Conservation (phyloP, 176 grass and related monocot genomes). For the Carex kokanica region DNA sequence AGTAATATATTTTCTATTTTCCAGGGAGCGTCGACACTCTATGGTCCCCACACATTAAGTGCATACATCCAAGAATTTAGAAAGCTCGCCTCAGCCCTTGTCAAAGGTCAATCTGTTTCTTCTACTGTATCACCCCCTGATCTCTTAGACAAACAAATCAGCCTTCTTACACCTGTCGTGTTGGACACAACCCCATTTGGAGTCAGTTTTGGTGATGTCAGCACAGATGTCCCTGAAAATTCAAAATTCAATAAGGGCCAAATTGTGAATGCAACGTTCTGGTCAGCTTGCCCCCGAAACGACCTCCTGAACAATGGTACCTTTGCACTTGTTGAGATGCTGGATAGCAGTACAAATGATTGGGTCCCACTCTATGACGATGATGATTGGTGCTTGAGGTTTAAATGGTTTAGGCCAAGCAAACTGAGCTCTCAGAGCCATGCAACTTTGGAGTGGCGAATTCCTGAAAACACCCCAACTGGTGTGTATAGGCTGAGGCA, state of each 20-base stretch:
- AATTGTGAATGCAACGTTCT: slow-evolving; percentile 72
- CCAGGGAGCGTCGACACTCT: slow-evolving; percentile 88
- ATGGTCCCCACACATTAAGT: slow-evolving; percentile 90
- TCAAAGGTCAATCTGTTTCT: slow-evolving; percentile 46
- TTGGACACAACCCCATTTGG: slow-evolving; percentile 62
- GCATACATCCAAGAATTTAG: slow-evolving; percentile 94
- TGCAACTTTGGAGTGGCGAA: slow-evolving; percentile 73
- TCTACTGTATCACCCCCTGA: slow-evolving; percentile 63
- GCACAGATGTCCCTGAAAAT: slow-evolving; percentile 56
- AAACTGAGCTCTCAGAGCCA: slow-evolving; percentile 60
- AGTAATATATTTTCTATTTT: slow-evolving; percentile 7
- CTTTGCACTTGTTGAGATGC: slow-evolving; percentile 70
- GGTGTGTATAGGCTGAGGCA: slow-evolving; percentile 89
- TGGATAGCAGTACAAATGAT: slow-evolving; percentile 30
- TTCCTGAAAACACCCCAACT: slow-evolving; percentile 51
- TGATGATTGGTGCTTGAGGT: slow-evolving; percentile 79
- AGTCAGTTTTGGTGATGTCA: slow-evolving; percentile 67
- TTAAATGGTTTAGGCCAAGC: slow-evolving; percentile 81
- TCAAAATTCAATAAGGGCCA: slow-evolving; percentile 60
- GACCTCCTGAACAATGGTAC: slow-evolving; percentile 77
- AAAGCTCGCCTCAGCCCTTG: slow-evolving; percentile 69
- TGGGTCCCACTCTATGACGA: slow-evolving; percentile 83
- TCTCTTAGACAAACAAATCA: slow-evolving; percentile 79
- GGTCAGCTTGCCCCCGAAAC: slow-evolving; percentile 91
- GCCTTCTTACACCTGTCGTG: slow-evolving; percentile 63